A percentile compares a stretch with the other conserved stretches of the same genome.
Evolutionary conservation across 306 rosid genomes (phyloP).

Genomic region (Vigna hirtella): DNA sequence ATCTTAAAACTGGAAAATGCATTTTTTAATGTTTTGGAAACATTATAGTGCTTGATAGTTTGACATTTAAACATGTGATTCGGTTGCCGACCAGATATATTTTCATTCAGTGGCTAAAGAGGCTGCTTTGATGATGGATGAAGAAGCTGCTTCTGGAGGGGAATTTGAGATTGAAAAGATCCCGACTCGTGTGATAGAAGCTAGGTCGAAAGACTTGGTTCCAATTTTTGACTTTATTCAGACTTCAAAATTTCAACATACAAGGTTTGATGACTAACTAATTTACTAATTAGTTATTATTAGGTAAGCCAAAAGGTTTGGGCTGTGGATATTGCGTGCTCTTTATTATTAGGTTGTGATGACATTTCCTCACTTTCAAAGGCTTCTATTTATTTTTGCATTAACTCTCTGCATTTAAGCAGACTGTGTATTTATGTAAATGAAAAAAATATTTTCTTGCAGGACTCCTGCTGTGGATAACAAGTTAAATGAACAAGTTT

Average conservation of each 20-base stretch:
- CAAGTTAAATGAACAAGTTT: constrained; percentile 45
- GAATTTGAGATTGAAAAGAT: constrained; percentile 73
- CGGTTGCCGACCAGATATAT: constrained; percentile 61
- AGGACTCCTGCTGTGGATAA: constrained; percentile 53
- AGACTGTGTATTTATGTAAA: constrained; percentile 1
- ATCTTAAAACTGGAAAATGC: constrained; percentile 23
- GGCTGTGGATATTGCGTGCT: not conserved
- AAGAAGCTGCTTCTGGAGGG: constrained; percentile 50
- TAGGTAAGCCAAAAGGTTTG: not conserved
- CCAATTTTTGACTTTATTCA: constrained; percentile 71
- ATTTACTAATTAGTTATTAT: constrained; percentile 1
- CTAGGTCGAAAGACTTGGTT: constrained; percentile 68
- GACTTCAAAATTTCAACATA: constrained; percentile 49
- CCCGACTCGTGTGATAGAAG: constrained; percentile 62
- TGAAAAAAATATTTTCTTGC: constrained; percentile 24
- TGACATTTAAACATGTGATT: constrained; percentile 31
- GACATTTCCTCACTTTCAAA: not conserved
- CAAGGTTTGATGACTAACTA: constrained; percentile 52
- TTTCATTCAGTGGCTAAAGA: constrained; percentile 67
- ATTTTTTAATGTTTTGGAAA: constrained; percentile 15
- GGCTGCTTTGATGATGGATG: constrained; percentile 44
- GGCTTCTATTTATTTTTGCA: not conserved
- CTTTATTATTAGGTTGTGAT: not conserved
- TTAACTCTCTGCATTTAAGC: not conserved
- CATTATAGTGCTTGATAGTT: constrained; percentile 12